Evolutionary conservation across 2,329 filamentous ascomycete genomes (phyloP), one percentile per base, ranked within the genome.

Genomic region (Taxawa tesnikishii): DNA sequence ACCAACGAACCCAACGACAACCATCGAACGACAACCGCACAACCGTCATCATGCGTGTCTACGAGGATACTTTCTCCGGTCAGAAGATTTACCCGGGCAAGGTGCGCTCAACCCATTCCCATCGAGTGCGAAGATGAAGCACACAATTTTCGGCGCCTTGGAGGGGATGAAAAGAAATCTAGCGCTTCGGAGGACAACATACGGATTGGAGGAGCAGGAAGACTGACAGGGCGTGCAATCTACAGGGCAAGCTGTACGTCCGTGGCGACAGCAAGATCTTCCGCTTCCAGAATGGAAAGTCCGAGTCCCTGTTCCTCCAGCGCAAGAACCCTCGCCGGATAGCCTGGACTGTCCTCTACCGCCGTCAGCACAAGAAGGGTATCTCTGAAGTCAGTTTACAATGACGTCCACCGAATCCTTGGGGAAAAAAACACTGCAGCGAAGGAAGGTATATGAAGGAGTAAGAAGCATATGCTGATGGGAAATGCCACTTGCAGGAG

Each of bases 311-410:
- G 52, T 98, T 98, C 79, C 83, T 96, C 55, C 90, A 98, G 78
- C 88, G 90, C 76, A 98, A 98, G 84, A 98, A 98, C 79, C 90
- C 90, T 64, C 88, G 90, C 68, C 85, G 88, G 65, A 96, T 98
- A 67, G 79, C 88, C 53, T 98, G 90, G 90, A 98, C 90, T 51
- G 79, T 87, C 56, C 83, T 98, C 47, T 98, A 83, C 83, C 80
- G 90, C 67, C 83, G 88, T 69, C 83, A 93, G 73, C 88, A 94
- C 81, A 90, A 87, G 76, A 98, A 98, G 85, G 90, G 90, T 80
- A 92, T 96, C 71, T 93, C 88, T 75, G 90, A 98, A 87, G 90
- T 96, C 80, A 71, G 81, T 64, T 15, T 14, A 3, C 25, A 8
- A 24, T 15, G 7, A 28, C 16, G 9, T 16, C 15, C 30, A 33